Evolutionary conservation across 768 basidiomycete species (phyloP), one percentile per base, ranked within the genome.

Genomic region (Dentipellis sp.): DNA sequence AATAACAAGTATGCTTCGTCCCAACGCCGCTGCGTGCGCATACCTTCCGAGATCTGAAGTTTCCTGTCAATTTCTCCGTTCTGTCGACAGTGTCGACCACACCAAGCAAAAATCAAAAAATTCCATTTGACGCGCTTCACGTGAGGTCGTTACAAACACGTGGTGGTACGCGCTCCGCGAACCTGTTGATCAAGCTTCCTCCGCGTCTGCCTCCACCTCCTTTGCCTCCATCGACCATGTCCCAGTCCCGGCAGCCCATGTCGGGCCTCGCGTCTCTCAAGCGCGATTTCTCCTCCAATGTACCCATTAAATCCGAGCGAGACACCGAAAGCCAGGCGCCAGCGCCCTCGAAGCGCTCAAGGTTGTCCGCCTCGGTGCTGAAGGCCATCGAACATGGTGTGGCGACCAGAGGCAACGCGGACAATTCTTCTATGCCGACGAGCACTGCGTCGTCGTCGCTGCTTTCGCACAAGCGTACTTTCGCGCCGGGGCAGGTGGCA

Each of bases 231-330:
- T 35, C 7, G 4, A 19, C 35, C 14, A 53, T 62, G 50, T 53
- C 53, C 14, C 56, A 55, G 22, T 36, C 56, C 40, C 57, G 55
- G 50, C 68, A 69, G 47, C 64, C 66, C 2, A 66, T 67, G 61
- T 89, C 87, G 0, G 88, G 87, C 1, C 75, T 90, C 21, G 71
- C 78, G 37, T 75, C 76, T 1, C 59, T 88, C 47, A 75, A 75
- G 59, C 78, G 88, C 56, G 81, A 89, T 66, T 90, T 80, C 66
- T 86, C 84, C 49, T 70, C 64, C 5, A 59, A 70, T 3, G 38
- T 66, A 3, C 57, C 66, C 2, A 55, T 66, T 37, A 55, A 51
- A 12, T 4, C 37, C 7, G 38, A 55, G 58, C 64, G 14, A 65
- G 65, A 12, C 72, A 72, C 48, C 75, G 77, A 74, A 74, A 45